These are phyloP conservation scores for Oryza rufipogon DNA, from an alignment of 176 grass and related monocot genomes.

Conservation along the genomic window DNA sequence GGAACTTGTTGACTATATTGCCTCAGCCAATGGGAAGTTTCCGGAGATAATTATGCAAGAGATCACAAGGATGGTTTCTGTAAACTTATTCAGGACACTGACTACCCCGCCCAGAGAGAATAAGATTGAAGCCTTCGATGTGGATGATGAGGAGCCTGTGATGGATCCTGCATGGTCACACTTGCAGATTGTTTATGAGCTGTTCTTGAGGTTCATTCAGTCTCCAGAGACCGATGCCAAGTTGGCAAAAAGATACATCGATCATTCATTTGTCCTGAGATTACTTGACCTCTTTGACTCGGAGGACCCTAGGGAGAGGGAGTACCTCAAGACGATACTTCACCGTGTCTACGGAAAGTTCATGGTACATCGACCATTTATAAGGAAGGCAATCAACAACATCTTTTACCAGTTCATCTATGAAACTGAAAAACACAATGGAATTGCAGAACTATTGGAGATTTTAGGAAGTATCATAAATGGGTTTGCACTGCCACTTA, in stretches of 20 bases:
- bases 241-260: constrained; percentile 78
- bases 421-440: constrained; percentile 87
- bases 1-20: constrained; percentile 75
- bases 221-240: constrained; percentile 84
- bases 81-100: constrained; percentile 69
- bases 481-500: constrained; percentile 84
- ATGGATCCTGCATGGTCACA: constrained; percentile 87
- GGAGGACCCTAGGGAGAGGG: constrained; percentile 80
- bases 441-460: constrained; percentile 84
- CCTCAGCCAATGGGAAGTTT: constrained; percentile 53
- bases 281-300: constrained; percentile 91
- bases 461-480: constrained; percentile 89
- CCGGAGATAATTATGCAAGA: constrained; percentile 76
- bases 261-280: constrained; percentile 76
- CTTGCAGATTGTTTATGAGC: constrained; percentile 84
- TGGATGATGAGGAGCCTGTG: constrained; percentile 81
- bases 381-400: constrained; percentile 84
- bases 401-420: constrained; percentile 93
- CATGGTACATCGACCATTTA: constrained; percentile 87
- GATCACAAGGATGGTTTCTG: constrained; percentile 62
- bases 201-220: constrained; percentile 80
- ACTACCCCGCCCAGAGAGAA: constrained; percentile 57
- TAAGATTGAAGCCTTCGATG: constrained; percentile 66
- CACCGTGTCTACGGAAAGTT: constrained; percentile 92
- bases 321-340: constrained; percentile 87